Conservation (phyloP, 176 grass and related monocot species). For the bread wheat (Triticum aestivum) region IWGSC_CS_RefSeq_v2.1 NC_057809.1:595658097-595658596, state of each 20-base stretch:
- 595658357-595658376: conserved; percentile 71
- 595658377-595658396: conserved; percentile 44
- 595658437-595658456: neutral
- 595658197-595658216: neutral
- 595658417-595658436: conserved; percentile 67
- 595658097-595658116: conserved; percentile 8
- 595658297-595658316: conserved; percentile 99
- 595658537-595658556: too few species aligned
- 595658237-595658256: neutral
- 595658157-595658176: neutral
- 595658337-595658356: conserved; percentile 94
- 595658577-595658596: conserved; percentile 45
- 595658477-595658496: too few species aligned
- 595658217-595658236: conserved; percentile 1
- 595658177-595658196: conserved; percentile 8
- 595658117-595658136: conserved; percentile 16
- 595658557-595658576: too few species aligned
- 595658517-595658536: too few species aligned
- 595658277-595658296: conserved; percentile 97
- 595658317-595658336: conserved; percentile 99
- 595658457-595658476: too few species aligned
- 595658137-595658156: conserved; percentile 16
- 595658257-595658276: conserved; percentile 8
- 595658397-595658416: conserved; percentile 57
- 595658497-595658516: too few species aligned